Conservation (phyloP, 2,329 filamentous ascomycete genomes). For the Alternaria viburni region DNA sequence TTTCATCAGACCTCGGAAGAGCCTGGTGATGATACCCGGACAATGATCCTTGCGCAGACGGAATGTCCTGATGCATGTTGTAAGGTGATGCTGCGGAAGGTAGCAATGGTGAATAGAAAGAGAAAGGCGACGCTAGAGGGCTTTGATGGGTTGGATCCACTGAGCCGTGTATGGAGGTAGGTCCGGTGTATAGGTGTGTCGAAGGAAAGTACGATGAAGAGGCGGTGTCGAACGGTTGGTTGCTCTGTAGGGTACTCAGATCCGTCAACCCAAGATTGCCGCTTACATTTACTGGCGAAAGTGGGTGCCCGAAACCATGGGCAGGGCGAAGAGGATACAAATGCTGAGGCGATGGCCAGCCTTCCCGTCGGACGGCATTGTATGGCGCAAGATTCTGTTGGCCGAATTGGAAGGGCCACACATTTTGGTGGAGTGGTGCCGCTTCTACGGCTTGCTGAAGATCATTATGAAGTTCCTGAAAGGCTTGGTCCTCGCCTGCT, state of each 20-base stretch:
- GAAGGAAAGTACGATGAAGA: slow-evolving; percentile 1
- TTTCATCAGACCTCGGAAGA: neutral
- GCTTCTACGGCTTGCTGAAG: neutral
- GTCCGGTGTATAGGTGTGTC: neutral
- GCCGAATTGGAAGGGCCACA: neutral
- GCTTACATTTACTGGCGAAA: neutral
- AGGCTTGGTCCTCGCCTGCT: neutral
- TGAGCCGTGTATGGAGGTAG: neutral
- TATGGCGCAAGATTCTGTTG: neutral
- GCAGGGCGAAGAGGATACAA: neutral
- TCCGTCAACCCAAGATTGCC: neutral
- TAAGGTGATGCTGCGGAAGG: neutral
- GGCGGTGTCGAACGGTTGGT: neutral
- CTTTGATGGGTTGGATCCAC: neutral
- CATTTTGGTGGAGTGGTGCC: neutral
- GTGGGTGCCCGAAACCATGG: neutral
- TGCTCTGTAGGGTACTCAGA: slow-evolving; percentile 11
- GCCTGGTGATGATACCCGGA: neutral
- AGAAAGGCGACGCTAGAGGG: neutral
- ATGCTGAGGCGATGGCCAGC: neutral
- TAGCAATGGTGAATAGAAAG: neutral
- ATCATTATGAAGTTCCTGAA: neutral
- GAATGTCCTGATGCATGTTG: neutral
- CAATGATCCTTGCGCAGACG: neutral
- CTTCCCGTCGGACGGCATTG: neutral